These are phyloP conservation scores for Leccinum boreale DNA, from an alignment of 768 basidiomycete species.

Conservation along the genomic window DNA sequence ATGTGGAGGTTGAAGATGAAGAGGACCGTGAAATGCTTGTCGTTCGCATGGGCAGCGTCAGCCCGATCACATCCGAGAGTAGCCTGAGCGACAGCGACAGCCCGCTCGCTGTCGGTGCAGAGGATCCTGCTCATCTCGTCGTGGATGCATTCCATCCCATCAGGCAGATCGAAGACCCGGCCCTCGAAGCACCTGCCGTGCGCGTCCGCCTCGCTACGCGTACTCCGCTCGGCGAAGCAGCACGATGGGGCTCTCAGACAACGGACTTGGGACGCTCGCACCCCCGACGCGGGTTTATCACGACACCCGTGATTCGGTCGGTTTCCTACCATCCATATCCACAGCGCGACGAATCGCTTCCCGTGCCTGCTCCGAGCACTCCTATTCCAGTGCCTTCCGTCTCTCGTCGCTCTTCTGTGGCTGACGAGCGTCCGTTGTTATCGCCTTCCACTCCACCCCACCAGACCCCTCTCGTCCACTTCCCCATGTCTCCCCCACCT, in stretches of 20 bases:
- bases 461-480: slow-evolving; percentile 19
- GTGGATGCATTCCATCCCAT: slow-evolving; percentile 33
- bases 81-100: slow-evolving; percentile 47
- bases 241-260: slow-evolving; percentile 3
- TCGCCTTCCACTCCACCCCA: slow-evolving; percentile 34
- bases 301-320: neutral
- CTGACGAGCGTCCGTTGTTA: slow-evolving; percentile 18
- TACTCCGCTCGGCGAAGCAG: slow-evolving; percentile 2
- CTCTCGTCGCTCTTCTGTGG: slow-evolving; percentile 17
- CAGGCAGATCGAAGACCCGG: slow-evolving; percentile 19
- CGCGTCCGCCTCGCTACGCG: slow-evolving; percentile 25
- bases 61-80: slow-evolving; percentile 38
- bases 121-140: slow-evolving; percentile 40
- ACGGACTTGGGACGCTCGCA: slow-evolving; percentile 3
- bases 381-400: slow-evolving; percentile 29
- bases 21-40: slow-evolving; percentile 33
- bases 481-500: slow-evolving; percentile 52
- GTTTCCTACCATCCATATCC: neutral
- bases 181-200: slow-evolving; percentile 11
- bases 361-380: slow-evolving; percentile 23
- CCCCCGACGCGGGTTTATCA: slow-evolving; percentile 4
- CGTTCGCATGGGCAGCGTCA: slow-evolving; percentile 30
- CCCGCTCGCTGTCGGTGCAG: slow-evolving; percentile 45
- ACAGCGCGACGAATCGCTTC: slow-evolving; percentile 6
- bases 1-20: slow-evolving; percentile 17